Percentiles rank a stretch among this genome's conserved stretches.
These are phyloP conservation scores for Odontarrhena argentea DNA, from an alignment of 345 rosid species.

Conservation along the genomic window DNA sequence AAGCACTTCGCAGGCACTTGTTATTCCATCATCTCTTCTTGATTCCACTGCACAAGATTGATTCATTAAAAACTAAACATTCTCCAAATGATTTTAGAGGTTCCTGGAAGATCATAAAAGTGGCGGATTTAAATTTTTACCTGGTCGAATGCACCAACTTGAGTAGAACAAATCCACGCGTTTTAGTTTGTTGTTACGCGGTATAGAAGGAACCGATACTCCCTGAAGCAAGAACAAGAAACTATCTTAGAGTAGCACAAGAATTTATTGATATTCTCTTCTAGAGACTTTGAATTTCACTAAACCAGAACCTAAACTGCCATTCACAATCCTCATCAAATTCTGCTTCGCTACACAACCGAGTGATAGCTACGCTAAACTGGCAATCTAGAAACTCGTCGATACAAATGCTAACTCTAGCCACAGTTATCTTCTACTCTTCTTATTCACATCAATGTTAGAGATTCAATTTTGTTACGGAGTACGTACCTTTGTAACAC, in stretches of 20 bases:
- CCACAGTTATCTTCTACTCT: not conserved
- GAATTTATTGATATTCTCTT: not conserved
- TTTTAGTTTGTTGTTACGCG: constrained; percentile 55
- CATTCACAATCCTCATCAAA: not conserved
- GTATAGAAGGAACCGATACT: constrained; percentile 55
- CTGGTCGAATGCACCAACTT: constrained; percentile 82
- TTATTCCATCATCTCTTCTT: constrained; percentile 53
- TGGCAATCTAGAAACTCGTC: not conserved
- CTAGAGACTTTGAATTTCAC: not conserved
- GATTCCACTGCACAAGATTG: constrained; percentile 57
- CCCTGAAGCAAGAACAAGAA: constrained; percentile 50
- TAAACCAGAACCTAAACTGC: too few species aligned
- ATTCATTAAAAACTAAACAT: too few species aligned
- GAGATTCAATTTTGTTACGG: not conserved
- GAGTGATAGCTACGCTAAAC: not conserved
- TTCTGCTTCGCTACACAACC: not conserved
- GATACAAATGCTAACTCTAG: not conserved
- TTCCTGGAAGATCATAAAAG: constrained; percentile 15
- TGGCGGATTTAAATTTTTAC: constrained; percentile 33
- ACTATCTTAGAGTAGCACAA: constrained; percentile 5
- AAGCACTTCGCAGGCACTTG: constrained; percentile 73
- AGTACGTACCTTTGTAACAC: constrained; percentile 78
- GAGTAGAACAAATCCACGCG: constrained; percentile 81
- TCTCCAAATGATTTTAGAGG: too few species aligned
- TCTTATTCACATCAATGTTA: not conserved